Conservation (phyloP, 2,329 filamentous ascomycete species). For the Biscogniauxia marginata region DNA sequence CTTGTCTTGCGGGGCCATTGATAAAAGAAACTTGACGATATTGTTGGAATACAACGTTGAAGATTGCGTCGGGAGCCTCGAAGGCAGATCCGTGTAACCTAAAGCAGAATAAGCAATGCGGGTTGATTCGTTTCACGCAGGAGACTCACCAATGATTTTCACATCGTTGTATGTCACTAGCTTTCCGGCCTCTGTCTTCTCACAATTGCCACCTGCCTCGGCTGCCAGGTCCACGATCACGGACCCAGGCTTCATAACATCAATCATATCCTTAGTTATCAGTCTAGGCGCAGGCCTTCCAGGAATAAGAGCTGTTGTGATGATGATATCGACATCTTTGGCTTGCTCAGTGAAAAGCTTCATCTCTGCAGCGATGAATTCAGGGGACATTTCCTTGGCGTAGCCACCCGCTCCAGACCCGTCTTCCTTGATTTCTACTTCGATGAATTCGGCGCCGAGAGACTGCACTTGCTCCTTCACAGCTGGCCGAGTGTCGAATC, state of each 20-base stretch:
- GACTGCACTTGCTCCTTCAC: slow-evolving; percentile 88
- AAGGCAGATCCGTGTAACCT: slow-evolving; percentile 86
- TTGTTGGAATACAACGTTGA: slow-evolving; percentile 93
- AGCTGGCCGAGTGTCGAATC: slow-evolving; percentile 87
- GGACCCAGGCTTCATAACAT: slow-evolving; percentile 86
- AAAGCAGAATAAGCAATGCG: slow-evolving; percentile 21
- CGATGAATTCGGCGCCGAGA: slow-evolving; percentile 84
- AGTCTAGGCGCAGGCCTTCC: slow-evolving; percentile 80
- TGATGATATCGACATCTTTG: slow-evolving; percentile 85
- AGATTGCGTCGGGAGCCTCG: slow-evolving; percentile 81
- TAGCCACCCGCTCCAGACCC: slow-evolving; percentile 84
- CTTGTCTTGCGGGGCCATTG: slow-evolving; percentile 75
- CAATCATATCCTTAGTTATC: slow-evolving; percentile 76
- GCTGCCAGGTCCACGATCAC: slow-evolving; percentile 86
- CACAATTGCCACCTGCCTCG: slow-evolving; percentile 86
- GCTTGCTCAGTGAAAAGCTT: slow-evolving; percentile 87
- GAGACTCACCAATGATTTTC: slow-evolving; percentile 70
- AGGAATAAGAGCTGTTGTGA: slow-evolving; percentile 89
- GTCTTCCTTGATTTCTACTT: slow-evolving; percentile 82
- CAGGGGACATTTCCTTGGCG: slow-evolving; percentile 91
- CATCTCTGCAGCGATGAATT: slow-evolving; percentile 92
- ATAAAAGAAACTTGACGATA: slow-evolving; percentile 83
- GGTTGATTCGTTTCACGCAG: neutral
- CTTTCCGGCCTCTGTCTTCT: slow-evolving; percentile 73
- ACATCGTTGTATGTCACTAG: slow-evolving; percentile 71